Percentiles rank a stretch among this genome's conserved stretches.
Evolutionary conservation across 1,139 yeast species (phyloP).

Genomic region (Debaryomycetaceae sp.): DNA sequence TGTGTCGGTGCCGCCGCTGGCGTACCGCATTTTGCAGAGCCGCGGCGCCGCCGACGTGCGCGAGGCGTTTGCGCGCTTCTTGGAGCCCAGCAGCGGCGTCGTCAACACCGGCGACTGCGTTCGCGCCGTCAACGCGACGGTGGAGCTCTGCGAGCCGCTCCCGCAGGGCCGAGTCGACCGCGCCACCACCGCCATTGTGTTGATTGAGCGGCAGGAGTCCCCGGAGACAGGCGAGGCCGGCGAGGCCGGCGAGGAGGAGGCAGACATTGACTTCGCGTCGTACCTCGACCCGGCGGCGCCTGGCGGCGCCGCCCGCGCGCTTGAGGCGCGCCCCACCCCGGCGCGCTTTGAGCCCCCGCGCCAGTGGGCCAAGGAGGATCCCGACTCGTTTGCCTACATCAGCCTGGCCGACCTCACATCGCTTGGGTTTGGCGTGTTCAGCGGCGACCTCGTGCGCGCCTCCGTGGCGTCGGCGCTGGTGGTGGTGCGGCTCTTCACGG

Average conservation of each 20-base stretch:
- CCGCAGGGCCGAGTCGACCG: conserved; percentile 55
- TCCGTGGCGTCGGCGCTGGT: conserved; percentile 16
- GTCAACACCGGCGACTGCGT: conserved; percentile 32
- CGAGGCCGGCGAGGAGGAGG: conserved; percentile 11
- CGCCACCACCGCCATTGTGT: conserved; percentile 43
- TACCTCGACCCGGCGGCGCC: no score
- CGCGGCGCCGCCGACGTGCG: conserved; percentile 24
- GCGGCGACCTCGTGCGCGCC: conserved; percentile 61
- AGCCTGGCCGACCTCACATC: conserved; percentile 48
- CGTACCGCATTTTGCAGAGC: conserved; percentile 34
- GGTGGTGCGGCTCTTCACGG: conserved; percentile 51
- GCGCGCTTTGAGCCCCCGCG: conserved; percentile 21
- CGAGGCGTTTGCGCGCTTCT: conserved; percentile 24
- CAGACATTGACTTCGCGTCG: conserved; percentile 27
- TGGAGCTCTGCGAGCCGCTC: conserved; percentile 67
- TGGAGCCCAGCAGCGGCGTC: conserved; percentile 26
- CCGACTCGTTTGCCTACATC: conserved; percentile 48
- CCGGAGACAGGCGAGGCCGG: conserved; percentile 5
- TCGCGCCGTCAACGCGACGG: conserved; percentile 43
- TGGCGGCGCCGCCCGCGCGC: conserved; percentile 2
- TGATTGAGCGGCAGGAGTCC: conserved; percentile 30
- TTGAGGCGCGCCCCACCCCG: conserved; percentile 25
- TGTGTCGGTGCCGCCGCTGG: conserved; percentile 42
- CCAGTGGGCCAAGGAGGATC: conserved; percentile 28
- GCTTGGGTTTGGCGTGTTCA: conserved; percentile 54